Base-by-base conservation (phyloP, 208 protist genomes). In the Herpetomonas muscarum region DNA sequence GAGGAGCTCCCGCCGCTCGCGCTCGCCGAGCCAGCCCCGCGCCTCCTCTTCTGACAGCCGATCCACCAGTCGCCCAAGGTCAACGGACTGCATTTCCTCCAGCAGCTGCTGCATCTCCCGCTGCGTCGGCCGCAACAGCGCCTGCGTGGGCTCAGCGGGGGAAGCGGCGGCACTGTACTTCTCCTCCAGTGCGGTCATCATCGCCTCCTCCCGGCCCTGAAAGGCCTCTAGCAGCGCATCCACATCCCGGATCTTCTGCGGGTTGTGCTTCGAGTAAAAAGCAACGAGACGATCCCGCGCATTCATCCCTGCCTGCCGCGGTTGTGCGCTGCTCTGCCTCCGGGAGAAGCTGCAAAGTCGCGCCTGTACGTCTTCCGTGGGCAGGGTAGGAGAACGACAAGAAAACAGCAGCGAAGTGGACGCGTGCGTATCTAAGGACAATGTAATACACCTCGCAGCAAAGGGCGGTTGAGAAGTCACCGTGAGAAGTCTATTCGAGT, bases 241-340 rank as follows among this genome's bases (percentile, higher is more conserved):
- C 0, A 85, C 67, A 24, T 82, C 75, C 28, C 55, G 57, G 4
- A 90, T 55, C 24, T 81, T 81, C n/a, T 29, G 37, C 0, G 82
- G 82, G 61, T 90, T 82, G 65, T 90, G 68, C 22, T 49, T 32
- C 28, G 61, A 45, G 60, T 89, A 89, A 42, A 89, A 74, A 22
- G 31, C 46, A 37, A 69, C 34, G 1, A 85, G 65, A 51, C 65
- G 62, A 6, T 74, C 67, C n/a, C 77, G 63, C 15, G 65, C 65
- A 44, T 74, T 69, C 71, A 82, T 82, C 1, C 17, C n/a, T n/a
- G n/a, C n/a, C n/a, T n/a, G n/a, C n/a, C n/a, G n/a, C n/a, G n/a
- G n/a, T n/a, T n/a, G n/a, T n/a, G n/a, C n/a, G n/a, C n/a, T n/a
- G n/a, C n/a, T n/a, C n/a, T n/a, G n/a, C n/a, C n/a, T n/a, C n/a